Evolutionary conservation across 768 basidiomycete species (phyloP).

Genomic region (Suillus clintonianus): DNA sequence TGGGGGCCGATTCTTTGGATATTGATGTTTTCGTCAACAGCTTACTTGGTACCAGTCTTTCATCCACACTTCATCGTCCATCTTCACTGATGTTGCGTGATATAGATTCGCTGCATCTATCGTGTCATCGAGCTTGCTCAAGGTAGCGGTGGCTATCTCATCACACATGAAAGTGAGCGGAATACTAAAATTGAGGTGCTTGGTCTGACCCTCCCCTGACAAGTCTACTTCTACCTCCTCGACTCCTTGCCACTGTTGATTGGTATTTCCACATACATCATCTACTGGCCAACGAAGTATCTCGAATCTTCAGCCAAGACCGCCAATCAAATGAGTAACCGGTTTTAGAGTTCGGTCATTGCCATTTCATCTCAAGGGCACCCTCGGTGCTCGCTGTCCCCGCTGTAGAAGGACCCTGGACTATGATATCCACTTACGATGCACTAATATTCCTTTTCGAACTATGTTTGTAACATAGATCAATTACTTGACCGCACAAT

Average conservation of each 20-base stretch:
- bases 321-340: not conserved
- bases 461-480: no score
- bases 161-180: conserved; percentile 23
- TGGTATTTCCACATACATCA: conserved; percentile 22
- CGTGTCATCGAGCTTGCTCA: conserved; percentile 26
- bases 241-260: conserved; percentile 30
- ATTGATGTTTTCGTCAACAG: conserved; percentile 25
- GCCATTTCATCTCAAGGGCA: not conserved
- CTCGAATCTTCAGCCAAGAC: conserved; percentile 4
- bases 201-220: not conserved
- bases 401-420: not conserved
- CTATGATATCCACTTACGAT: no score
- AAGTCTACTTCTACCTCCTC: conserved; percentile 31
- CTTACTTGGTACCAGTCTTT: conserved; percentile 24
- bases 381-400: no score
- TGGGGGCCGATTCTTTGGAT: conserved; percentile 22
- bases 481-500: not conserved
- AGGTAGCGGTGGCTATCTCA: conserved; percentile 20
- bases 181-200: not conserved
- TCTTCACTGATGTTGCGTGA: not conserved
- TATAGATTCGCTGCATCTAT: conserved; percentile 30
- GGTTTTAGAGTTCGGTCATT: not conserved
- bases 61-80: not conserved
- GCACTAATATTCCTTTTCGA: no score
- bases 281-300: conserved; percentile 31